Percentiles rank a stretch among this genome's conserved stretches.
phyloP scores from a whole-genome alignment of 208 protist genomes.

The Plasmodiophora brassicae region DNA sequence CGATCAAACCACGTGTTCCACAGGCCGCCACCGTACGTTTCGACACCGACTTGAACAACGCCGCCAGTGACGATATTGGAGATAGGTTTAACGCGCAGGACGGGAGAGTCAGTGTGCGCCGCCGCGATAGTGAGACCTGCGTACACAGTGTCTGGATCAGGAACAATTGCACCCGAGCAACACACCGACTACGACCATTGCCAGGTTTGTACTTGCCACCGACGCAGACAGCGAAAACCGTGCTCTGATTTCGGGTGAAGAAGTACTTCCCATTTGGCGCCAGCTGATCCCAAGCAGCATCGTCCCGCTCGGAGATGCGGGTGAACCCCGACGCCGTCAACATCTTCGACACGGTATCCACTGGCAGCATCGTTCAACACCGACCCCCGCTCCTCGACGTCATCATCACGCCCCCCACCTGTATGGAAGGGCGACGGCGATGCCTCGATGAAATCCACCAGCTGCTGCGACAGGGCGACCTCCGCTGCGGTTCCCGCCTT shows the following conservation, averaged over 20 bases:
- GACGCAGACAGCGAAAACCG: conserved; percentile 88
- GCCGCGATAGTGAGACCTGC: conserved; percentile 40
- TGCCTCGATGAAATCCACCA: background rate
- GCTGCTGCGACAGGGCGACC: too few species aligned
- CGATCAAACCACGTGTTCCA: conserved; percentile 52
- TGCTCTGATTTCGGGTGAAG: conserved; percentile 87
- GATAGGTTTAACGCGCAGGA: conserved; percentile 38
- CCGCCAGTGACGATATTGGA: conserved; percentile 21
- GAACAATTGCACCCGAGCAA: too few species aligned
- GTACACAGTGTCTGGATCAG: too few species aligned
- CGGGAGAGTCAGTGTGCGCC: conserved; percentile 35
- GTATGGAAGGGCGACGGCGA: conserved; percentile 23
- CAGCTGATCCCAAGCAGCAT: conserved; percentile 45
- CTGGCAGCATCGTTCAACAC: background rate
- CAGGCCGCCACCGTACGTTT: conserved; percentile 50
- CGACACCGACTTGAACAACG: conserved; percentile 32
- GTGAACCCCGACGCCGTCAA: conserved; percentile 26
- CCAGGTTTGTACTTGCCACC: conserved; percentile 74
- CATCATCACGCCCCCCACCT: background rate
- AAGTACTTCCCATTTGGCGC: conserved; percentile 82
- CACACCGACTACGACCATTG: too few species aligned
- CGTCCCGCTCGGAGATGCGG: conserved; percentile 30
- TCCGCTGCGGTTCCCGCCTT: too few species aligned
- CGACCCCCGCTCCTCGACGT: background rate
- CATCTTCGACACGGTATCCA: background rate